Evolutionary conservation across 768 basidiomycete genomes (phyloP).

Genomic region (Trametes maxima): DNA sequence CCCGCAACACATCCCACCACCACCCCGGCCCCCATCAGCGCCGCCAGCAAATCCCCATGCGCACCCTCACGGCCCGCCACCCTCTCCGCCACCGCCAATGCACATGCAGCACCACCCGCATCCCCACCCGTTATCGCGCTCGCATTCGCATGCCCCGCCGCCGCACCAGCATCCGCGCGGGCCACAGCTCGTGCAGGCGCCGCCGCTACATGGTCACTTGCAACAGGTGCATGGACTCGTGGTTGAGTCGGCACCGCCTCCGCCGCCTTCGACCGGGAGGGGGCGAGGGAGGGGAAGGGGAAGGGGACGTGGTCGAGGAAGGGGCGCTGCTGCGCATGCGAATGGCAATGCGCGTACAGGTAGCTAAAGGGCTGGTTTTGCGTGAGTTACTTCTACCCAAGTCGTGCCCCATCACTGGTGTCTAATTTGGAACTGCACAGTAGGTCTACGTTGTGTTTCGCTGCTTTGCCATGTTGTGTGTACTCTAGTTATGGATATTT

Average conservation of each 20-base stretch:
- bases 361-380: neutral
- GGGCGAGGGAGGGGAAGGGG: slow-evolving; percentile 14
- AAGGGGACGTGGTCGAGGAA: neutral
- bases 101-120: neutral
- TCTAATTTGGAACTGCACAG: too few relatives aligned
- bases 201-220: neutral
- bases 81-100: slow-evolving; percentile 3
- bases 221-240: slow-evolving; percentile 2
- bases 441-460: too few relatives aligned
- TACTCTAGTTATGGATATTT: too few relatives aligned
- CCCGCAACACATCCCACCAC: slow-evolving; percentile 1
- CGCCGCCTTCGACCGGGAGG: slow-evolving; percentile 2
- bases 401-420: too few relatives aligned
- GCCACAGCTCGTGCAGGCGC: neutral
- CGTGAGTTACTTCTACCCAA: neutral
- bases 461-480: too few relatives aligned
- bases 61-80: neutral
- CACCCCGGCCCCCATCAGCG: neutral
- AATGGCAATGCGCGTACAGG: slow-evolving; percentile 11
- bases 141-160: slow-evolving; percentile 4
- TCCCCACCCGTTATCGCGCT: slow-evolving; percentile 1
- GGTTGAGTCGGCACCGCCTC: slow-evolving; percentile 2
- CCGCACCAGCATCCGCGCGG: neutral
- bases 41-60: neutral
- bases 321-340: neutral